Percentiles rank a stretch among this genome's conserved stretches.
Conservation (phyloP, 1,284 basidiomycete genomes). For the Leccinum fallax region DNA sequence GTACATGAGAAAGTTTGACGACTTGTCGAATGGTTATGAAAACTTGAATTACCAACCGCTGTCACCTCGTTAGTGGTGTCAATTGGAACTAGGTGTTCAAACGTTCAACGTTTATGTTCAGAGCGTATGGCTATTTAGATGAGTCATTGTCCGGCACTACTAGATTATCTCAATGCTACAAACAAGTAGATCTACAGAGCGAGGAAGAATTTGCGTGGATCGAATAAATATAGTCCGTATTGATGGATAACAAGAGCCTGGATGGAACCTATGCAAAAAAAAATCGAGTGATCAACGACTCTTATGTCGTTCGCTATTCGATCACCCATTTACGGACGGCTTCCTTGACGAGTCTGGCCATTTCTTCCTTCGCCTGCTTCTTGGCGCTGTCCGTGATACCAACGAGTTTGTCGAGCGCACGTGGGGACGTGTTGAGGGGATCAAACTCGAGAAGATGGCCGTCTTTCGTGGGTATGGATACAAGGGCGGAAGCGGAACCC, state of each 20-base stretch:
- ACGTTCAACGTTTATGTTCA: no score
- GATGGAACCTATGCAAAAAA: conserved; percentile 2
- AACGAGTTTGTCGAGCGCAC: conserved; percentile 67
- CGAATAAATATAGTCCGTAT: conserved; percentile 25
- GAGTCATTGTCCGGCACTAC: conserved; percentile 1
- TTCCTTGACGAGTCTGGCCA: conserved; percentile 66
- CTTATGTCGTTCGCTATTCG: conserved; percentile 20
- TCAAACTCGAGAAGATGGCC: conserved; percentile 80
- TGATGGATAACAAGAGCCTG: not conserved
- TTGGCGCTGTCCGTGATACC: conserved; percentile 79
- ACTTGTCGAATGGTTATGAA: not conserved
- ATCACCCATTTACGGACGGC: conserved; percentile 73
- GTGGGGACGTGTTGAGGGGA: conserved; percentile 68
- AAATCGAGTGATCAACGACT: not conserved
- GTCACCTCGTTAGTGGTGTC: no score
- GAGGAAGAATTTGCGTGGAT: not conserved
- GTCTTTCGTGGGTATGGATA: conserved; percentile 72
- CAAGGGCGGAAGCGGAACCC: conserved; percentile 45
- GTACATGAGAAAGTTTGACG: conserved; percentile 59
- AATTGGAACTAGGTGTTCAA: no score
- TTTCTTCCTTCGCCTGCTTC: conserved; percentile 75
- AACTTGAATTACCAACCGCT: conserved; percentile 36
- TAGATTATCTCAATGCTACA: conserved; percentile 29
- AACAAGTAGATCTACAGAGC: conserved; percentile 17
- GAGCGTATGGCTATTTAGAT: no score